These are phyloP conservation scores for Alternaria brassicicola DNA, from an alignment of 2,329 filamentous ascomycete genomes.

Conservation along the genomic window DNA sequence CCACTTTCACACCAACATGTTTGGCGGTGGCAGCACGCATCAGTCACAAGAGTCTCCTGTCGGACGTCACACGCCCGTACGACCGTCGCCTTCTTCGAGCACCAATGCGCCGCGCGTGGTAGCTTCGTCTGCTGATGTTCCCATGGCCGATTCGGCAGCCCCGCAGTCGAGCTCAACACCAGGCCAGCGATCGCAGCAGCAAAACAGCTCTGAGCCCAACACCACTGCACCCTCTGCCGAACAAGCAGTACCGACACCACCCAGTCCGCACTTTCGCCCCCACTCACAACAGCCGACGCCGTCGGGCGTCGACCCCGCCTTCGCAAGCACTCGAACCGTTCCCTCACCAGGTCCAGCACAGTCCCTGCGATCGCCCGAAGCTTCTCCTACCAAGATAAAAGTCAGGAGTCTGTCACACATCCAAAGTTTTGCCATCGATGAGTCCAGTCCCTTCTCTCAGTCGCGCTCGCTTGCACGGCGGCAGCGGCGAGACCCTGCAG, in stretches of 20 bases:
- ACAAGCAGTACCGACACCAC: slow-evolving; percentile 32
- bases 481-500: slow-evolving; percentile 54
- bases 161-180: slow-evolving; percentile 40
- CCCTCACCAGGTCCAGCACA: slow-evolving; percentile 30
- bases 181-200: slow-evolving; percentile 34
- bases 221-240: slow-evolving; percentile 23
- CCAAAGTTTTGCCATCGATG: slow-evolving; percentile 82
- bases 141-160: slow-evolving; percentile 49
- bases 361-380: slow-evolving; percentile 37
- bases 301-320: slow-evolving; percentile 23
- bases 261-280: slow-evolving; percentile 45
- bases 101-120: slow-evolving; percentile 34
- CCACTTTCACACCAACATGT: slow-evolving; percentile 75
- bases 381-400: slow-evolving; percentile 64
- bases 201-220: slow-evolving; percentile 24
- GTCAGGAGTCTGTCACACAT: slow-evolving; percentile 91
- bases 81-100: slow-evolving; percentile 39
- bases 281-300: slow-evolving; percentile 45
- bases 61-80: slow-evolving; percentile 42
- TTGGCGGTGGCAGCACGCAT: slow-evolving; percentile 56
- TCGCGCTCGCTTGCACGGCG: slow-evolving; percentile 51
- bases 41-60: slow-evolving; percentile 48
- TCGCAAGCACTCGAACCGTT: slow-evolving; percentile 28
- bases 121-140: slow-evolving; percentile 41
- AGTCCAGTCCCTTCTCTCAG: slow-evolving; percentile 65